phyloP scores from a whole-genome alignment of 2,329 filamentous ascomycete species.

The Colletotrichum tanaceti region DNA sequence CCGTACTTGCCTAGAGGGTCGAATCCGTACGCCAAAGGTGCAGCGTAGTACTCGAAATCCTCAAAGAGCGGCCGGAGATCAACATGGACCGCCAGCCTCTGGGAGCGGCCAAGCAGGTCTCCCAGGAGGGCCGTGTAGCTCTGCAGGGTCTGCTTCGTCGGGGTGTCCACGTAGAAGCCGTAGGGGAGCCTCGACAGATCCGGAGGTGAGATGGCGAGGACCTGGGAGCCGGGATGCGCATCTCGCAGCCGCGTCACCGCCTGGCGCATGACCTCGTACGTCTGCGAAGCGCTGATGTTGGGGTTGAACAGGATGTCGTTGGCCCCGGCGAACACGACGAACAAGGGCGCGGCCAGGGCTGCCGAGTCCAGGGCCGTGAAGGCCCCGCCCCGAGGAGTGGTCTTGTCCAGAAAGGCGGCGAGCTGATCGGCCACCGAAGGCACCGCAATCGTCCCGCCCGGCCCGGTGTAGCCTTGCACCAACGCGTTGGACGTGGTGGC shows the following conservation, averaged over 20 bases:
- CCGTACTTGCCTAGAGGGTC: slow-evolving; percentile 29
- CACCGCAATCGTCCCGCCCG: slow-evolving; percentile 21
- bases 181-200: slow-evolving; percentile 26
- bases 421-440: slow-evolving; percentile 29
- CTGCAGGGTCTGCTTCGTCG: slow-evolving; percentile 3
- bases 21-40: slow-evolving; percentile 24
- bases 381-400: slow-evolving; percentile 1
- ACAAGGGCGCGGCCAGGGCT: slow-evolving; percentile 15
- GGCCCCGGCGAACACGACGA: slow-evolving; percentile 22
- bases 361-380: slow-evolving; percentile 9
- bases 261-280: slow-evolving; percentile 11
- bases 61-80: slow-evolving; percentile 29
- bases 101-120: not conserved
- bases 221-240: not conserved
- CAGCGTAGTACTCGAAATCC: slow-evolving; percentile 34
- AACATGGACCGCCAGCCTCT: not conserved
- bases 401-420: slow-evolving; percentile 16
- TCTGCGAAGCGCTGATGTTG: slow-evolving; percentile 36
- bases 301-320: slow-evolving; percentile 34
- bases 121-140: slow-evolving; percentile 12
- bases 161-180: slow-evolving; percentile 13
- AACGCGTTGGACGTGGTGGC: slow-evolving; percentile 31
- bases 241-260: not conserved
- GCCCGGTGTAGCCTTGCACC: slow-evolving; percentile 33
- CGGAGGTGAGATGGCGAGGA: slow-evolving; percentile 28